Conservation (phyloP, 176 grass and related monocot genomes). For the Stipa capillata region DNA sequence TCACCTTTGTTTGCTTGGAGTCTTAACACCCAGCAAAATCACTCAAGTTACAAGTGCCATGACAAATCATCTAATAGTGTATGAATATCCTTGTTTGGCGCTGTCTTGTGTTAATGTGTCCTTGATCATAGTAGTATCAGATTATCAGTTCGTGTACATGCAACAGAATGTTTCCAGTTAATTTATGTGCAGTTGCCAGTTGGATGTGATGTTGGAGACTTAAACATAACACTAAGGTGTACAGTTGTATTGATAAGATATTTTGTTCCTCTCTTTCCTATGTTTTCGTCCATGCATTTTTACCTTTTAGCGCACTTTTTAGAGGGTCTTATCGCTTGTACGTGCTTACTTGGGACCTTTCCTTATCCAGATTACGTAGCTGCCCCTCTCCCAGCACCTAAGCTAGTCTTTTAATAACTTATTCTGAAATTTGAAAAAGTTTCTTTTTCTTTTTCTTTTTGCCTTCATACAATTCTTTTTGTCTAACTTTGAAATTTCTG, state of each 20-base stretch:
- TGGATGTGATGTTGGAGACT: background rate
- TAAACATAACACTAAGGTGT: background rate
- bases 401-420: slow-evolving; percentile 7
- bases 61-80: background rate
- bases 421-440: background rate
- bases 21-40: background rate
- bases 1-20: background rate
- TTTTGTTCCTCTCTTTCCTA: background rate
- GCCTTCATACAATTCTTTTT: background rate
- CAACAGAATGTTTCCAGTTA: background rate
- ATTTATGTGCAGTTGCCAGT: background rate
- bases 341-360: background rate
- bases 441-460: background rate
- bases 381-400: slow-evolving; percentile 2
- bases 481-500: slow-evolving; percentile 16
- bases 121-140: background rate
- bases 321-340: background rate
- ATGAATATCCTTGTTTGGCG: background rate
- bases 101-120: background rate
- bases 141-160: background rate
- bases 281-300: background rate
- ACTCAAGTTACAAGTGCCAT: background rate
- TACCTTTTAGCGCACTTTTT: background rate
- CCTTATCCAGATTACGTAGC: background rate
- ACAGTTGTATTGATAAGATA: background rate